These are phyloP conservation scores for Paracorniculantispora psalliotae DNA, from an alignment of 2,329 filamentous ascomycete species.

Conservation along the genomic window DNA sequence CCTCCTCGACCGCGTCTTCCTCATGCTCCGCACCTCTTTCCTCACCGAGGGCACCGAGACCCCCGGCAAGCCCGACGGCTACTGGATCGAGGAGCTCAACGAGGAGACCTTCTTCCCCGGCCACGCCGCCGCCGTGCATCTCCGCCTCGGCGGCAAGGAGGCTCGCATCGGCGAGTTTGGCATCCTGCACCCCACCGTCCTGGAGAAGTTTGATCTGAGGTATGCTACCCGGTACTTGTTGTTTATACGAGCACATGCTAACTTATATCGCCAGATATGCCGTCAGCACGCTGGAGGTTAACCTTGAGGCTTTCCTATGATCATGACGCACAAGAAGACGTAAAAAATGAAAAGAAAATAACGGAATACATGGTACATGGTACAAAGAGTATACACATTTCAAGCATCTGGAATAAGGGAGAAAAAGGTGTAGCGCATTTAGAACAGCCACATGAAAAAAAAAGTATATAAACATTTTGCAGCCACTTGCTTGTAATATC, in stretches of 20 bases:
- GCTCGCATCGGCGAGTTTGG: conserved; percentile 83
- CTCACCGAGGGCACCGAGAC: conserved; percentile 56
- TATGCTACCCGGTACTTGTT: conserved; percentile 33
- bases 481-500: conserved; percentile 13
- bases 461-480: conserved; percentile 13
- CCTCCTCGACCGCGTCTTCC: conserved; percentile 82
- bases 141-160: conserved; percentile 69
- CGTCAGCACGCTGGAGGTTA: conserved; percentile 89
- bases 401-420: conserved; percentile 1
- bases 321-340: conserved; percentile 14
- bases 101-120: conserved; percentile 89
- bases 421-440: conserved; percentile 11
- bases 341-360: conserved; percentile 6
- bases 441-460: background rate
- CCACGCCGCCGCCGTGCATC: conserved; percentile 78
- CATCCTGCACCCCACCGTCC: conserved; percentile 85
- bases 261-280: conserved; percentile 59
- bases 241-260: conserved; percentile 19
- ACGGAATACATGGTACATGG: background rate
- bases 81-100: conserved; percentile 92
- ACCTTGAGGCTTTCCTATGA: conserved; percentile 88
- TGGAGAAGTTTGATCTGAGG: conserved; percentile 90
- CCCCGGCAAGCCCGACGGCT: conserved; percentile 61
- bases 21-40: conserved; percentile 85
- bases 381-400: conserved; percentile 3